phyloP scores from a whole-genome alignment of 2,329 filamentous ascomycete species.

The Cryphonectria carpinicola region DNA sequence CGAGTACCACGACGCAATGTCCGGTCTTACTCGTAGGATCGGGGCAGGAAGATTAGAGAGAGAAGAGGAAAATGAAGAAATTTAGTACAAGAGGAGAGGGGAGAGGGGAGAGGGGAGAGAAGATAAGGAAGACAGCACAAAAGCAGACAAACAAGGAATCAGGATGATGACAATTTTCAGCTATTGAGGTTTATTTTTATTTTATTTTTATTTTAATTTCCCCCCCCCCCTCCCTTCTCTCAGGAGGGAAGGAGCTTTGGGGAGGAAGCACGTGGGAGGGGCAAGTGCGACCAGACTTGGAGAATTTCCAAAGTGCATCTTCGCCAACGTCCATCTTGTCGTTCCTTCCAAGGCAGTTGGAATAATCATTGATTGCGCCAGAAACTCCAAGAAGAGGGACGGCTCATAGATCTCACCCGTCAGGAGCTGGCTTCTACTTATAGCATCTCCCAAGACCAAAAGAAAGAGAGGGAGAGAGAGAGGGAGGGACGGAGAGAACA shows the following conservation, averaged over 20 bases:
- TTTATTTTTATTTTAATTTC: too few species aligned
- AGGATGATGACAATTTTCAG: too few species aligned
- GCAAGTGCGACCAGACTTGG: not conserved
- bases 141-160: not conserved
- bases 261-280: not conserved
- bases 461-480: too few species aligned
- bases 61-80: not conserved
- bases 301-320: not conserved
- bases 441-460: not conserved
- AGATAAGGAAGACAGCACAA: not conserved
- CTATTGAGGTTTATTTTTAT: too few species aligned
- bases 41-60: not conserved
- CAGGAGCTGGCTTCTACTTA: not conserved
- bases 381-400: not conserved
- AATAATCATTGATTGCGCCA: not conserved
- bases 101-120: not conserved
- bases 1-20: conserved; percentile 1
- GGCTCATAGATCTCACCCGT: not conserved
- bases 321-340: not conserved
- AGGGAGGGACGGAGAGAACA: too few species aligned
- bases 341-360: not conserved
- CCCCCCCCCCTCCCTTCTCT: too few species aligned
- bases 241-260: not conserved
- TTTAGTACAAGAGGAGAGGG: not conserved
- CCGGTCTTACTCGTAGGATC: not conserved